Conservation (phyloP, 2,329 filamentous ascomycete genomes). For the Hypomyces perniciosus region DNA sequence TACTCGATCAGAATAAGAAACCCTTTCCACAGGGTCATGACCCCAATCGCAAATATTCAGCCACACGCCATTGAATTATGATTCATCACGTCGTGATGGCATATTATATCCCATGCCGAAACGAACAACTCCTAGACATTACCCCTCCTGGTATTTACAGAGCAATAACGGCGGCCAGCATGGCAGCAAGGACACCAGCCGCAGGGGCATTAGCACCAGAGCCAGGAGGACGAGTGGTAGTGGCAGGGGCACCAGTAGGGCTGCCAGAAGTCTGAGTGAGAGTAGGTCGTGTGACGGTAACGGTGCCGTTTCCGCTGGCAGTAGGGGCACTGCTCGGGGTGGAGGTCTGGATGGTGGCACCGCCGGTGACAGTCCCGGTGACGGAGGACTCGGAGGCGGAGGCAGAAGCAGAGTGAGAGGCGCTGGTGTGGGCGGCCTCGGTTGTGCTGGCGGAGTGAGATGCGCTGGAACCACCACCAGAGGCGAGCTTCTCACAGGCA, state of each 20-base stretch:
- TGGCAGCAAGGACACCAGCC: slow-evolving; percentile 25
- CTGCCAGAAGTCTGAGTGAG: slow-evolving; percentile 15
- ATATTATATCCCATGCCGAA: neutral
- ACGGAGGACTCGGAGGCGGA: slow-evolving; percentile 5
- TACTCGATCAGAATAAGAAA: slow-evolving; percentile 8
- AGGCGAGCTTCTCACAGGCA: slow-evolving; percentile 22
- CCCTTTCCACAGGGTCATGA: neutral
- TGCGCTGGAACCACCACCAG: neutral
- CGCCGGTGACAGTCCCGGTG: slow-evolving; percentile 7
- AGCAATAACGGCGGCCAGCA: slow-evolving; percentile 27
- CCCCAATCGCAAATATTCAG: neutral
- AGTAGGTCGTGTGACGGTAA: slow-evolving; percentile 5
- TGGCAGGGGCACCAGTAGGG: slow-evolving; percentile 5
- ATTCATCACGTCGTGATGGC: slow-evolving; percentile 10
- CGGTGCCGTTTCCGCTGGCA: slow-evolving; percentile 9
- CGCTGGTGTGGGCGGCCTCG: slow-evolving; percentile 3
- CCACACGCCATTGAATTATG: neutral
- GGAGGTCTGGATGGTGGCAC: slow-evolving; percentile 5
- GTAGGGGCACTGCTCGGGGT: slow-evolving; percentile 5
- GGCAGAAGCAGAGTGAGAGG: slow-evolving; percentile 1
- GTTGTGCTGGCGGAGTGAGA: slow-evolving; percentile 4
- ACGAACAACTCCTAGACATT: neutral
- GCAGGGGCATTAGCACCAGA: slow-evolving; percentile 22
- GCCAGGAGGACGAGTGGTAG: slow-evolving; percentile 13
- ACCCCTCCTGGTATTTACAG: slow-evolving; percentile 21